Percentiles rank a stretch among this genome's conserved stretches.
Conservation (phyloP, 2,329 filamentous ascomycete species). For the Penicillium sp. region DNA sequence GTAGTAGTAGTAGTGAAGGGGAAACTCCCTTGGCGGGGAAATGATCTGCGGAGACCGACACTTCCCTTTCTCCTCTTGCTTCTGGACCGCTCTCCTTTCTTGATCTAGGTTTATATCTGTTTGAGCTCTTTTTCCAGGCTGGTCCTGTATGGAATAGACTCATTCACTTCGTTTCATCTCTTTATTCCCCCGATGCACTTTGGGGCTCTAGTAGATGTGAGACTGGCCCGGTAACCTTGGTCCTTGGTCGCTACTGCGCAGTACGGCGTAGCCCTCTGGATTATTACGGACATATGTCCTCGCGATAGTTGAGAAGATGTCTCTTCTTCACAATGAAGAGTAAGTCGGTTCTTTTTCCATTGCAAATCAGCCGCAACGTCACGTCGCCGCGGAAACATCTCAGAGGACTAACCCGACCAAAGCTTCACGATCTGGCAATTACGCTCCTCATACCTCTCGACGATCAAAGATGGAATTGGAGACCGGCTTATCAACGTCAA, state of each 20-base stretch:
- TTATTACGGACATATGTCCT: neutral
- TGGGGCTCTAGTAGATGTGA: neutral
- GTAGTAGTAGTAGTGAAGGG: neutral
- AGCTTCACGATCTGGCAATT: slow-evolving; percentile 67
- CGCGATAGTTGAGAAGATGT: slow-evolving; percentile 36
- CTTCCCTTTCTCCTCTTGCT: slow-evolving; percentile 10
- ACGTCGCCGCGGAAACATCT: neutral
- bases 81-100: slow-evolving; percentile 8
- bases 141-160: slow-evolving; percentile 31
- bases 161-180: slow-evolving; percentile 12
- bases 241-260: slow-evolving; percentile 8
- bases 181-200: slow-evolving; percentile 16
- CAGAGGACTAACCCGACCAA: slow-evolving; percentile 17
- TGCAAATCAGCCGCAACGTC: neutral
- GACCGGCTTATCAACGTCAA: slow-evolving; percentile 66
- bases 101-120: slow-evolving; percentile 1
- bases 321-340: slow-evolving; percentile 54
- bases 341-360: slow-evolving; percentile 32
- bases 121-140: slow-evolving; percentile 27
- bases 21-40: slow-evolving; percentile 8
- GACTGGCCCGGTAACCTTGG: slow-evolving; percentile 5
- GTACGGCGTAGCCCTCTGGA: neutral
- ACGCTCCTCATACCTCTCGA: slow-evolving; percentile 62
- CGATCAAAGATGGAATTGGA: slow-evolving; percentile 65
- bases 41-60: slow-evolving; percentile 14